Conservation (phyloP, 2,329 filamentous ascomycete genomes). For the Arthrobotrys sphaeroides region DNA sequence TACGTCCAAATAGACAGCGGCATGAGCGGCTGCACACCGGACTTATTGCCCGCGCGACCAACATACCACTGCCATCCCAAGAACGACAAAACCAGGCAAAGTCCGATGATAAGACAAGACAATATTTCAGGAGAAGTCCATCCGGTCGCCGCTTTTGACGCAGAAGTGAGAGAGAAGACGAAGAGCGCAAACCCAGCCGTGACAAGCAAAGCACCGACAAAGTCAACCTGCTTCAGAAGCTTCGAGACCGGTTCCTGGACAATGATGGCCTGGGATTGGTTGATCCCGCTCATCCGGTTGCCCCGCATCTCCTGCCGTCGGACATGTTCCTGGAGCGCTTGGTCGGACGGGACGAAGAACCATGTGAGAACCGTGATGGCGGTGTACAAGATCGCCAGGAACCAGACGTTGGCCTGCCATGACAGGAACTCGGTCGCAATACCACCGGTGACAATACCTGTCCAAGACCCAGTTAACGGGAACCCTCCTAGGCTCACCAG, state of each 20-base stretch:
- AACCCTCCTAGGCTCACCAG: not conserved
- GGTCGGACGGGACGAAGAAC: conserved; percentile 52
- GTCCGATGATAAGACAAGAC: conserved; percentile 31
- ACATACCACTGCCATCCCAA: conserved; percentile 46
- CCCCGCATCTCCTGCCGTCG: conserved; percentile 27
- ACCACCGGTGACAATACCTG: conserved; percentile 46
- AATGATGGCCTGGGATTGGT: not conserved
- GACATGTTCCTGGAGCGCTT: conserved; percentile 33
- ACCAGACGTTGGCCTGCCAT: conserved; percentile 52
- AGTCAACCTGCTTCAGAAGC: conserved; percentile 48
- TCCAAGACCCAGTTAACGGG: not conserved
- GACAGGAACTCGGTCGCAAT: conserved; percentile 44
- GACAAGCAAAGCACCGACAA: conserved; percentile 39
- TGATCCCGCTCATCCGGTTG: conserved; percentile 41
- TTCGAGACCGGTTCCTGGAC: conserved; percentile 17
- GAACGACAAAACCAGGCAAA: conserved; percentile 22
- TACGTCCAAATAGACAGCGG: conserved; percentile 47
- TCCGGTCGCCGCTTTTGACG: conserved; percentile 24
- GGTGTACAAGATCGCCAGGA: conserved; percentile 42
- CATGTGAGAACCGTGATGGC: conserved; percentile 28
- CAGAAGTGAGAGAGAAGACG: conserved; percentile 41
- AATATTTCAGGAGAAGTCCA: conserved; percentile 43
- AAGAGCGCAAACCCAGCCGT: conserved; percentile 48
- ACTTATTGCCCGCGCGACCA: not conserved
- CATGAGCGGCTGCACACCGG: conserved; percentile 41